A percentile compares a stretch with the other conserved stretches of the same genome.
These are phyloP conservation scores for Pythium aphanidermatum DNA, from an alignment of 352 stramenopile genomes.

Conservation along the genomic window DNA sequence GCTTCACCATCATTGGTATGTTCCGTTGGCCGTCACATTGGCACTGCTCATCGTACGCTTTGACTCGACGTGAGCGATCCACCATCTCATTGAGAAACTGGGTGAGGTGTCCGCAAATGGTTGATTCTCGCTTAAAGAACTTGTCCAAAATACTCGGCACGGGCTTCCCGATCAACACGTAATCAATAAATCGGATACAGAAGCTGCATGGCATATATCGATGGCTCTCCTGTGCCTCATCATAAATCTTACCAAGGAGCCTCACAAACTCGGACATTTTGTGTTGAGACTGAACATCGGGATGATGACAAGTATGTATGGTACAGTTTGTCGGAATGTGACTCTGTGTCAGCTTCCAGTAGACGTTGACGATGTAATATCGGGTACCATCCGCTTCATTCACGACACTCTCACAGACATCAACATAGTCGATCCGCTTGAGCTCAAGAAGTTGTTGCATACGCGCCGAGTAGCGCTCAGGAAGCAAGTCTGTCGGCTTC, in stretches of 20 bases:
- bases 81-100: conserved; percentile 9
- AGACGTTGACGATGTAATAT: conserved; percentile 6
- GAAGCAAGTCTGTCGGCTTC: not conserved
- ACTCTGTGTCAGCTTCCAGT: conserved; percentile 1
- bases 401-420: not conserved
- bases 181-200: conserved; percentile 9
- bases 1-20: conserved; percentile 1
- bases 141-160: conserved; percentile 4
- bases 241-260: conserved; percentile 22
- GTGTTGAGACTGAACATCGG: conserved; percentile 39
- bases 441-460: conserved; percentile 6
- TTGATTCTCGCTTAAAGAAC: conserved; percentile 1
- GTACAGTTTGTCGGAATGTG: not conserved
- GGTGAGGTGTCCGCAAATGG: conserved; percentile 4
- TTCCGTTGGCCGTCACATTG: conserved; percentile 2
- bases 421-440: conserved; percentile 13
- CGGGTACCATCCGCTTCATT: not conserved
- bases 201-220: conserved; percentile 8
- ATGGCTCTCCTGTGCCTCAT: conserved; percentile 7
- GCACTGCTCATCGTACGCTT: conserved; percentile 5
- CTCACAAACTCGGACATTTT: conserved; percentile 53
- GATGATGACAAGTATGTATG: conserved; percentile 2
- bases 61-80: conserved; percentile 1
- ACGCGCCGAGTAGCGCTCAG: conserved; percentile 8
- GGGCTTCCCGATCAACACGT: conserved; percentile 1